Evolutionary conservation across 495 filamentous ascomycete species (phyloP).

Genomic region (Penicillium bialowiezense): DNA sequence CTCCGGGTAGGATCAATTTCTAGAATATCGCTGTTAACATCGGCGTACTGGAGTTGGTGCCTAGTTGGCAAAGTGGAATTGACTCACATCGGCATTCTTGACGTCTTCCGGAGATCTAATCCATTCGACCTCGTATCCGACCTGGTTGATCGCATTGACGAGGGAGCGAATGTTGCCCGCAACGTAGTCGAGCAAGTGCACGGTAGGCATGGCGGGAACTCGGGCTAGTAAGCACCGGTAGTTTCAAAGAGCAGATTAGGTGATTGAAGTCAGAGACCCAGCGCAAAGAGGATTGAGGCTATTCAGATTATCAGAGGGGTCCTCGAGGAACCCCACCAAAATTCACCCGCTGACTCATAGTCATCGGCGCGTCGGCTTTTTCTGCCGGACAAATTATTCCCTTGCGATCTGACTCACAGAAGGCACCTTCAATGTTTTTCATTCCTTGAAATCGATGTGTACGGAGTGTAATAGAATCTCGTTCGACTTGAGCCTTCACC

Average conservation of each 20-base stretch:
- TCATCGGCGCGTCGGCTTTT: slow-evolving; percentile 7
- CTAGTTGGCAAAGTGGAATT: not conserved
- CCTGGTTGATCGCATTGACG: slow-evolving; percentile 93
- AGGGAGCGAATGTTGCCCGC: slow-evolving; percentile 91
- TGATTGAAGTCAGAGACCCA: not conserved
- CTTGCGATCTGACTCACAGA: too few species aligned
- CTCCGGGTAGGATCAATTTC: slow-evolving; percentile 91
- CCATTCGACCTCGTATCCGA: slow-evolving; percentile 93
- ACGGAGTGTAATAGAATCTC: too few species aligned
- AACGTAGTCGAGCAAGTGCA: slow-evolving; percentile 85
- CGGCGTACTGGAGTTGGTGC: not conserved
- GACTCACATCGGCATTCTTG: slow-evolving; percentile 71
- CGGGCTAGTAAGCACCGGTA: not conserved
- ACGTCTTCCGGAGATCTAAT: slow-evolving; percentile 81
- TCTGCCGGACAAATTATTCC: slow-evolving; percentile 29
- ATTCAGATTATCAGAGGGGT: slow-evolving; percentile 1
- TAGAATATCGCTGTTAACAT: slow-evolving; percentile 32
- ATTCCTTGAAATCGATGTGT: too few species aligned
- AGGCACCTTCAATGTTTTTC: not conserved
- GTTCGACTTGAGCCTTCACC: too few species aligned
- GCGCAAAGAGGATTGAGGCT: not conserved
- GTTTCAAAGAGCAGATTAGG: not conserved
- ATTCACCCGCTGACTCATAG: slow-evolving; percentile 29
- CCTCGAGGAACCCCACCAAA: slow-evolving; percentile 21
- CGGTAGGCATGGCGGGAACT: slow-evolving; percentile 66